These are phyloP conservation scores for Camellia lanceoleosa DNA, from an alignment of 148 eudicot species.

Conservation along the genomic window DNA sequence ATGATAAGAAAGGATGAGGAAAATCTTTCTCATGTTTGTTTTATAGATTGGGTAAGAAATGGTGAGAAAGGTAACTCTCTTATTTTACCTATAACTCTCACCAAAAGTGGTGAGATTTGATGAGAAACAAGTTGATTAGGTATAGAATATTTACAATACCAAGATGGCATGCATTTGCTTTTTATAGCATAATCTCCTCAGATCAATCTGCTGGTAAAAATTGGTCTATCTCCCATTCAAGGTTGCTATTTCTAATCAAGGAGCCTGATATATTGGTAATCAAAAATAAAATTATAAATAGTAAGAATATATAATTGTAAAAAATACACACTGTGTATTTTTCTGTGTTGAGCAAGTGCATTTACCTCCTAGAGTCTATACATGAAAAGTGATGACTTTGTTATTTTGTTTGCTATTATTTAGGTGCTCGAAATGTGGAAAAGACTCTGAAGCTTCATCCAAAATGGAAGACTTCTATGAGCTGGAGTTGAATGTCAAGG, in stretches of 20 bases:
- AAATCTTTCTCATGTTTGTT: too few relatives aligned
- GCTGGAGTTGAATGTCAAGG: conserved; percentile 86
- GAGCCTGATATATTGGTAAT: not conserved
- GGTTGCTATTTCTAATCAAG: not conserved
- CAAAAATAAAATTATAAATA: too few relatives aligned
- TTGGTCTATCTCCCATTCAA: not conserved
- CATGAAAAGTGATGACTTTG: conserved; percentile 9
- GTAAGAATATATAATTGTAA: too few relatives aligned
- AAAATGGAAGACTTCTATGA: conserved; percentile 94
- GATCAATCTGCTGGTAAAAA: not conserved
- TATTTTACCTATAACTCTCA: too few relatives aligned
- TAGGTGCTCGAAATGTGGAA: conserved; percentile 90
- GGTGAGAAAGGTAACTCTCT: too few relatives aligned
- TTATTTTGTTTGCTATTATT: conserved; percentile 19
- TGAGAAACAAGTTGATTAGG: too few relatives aligned
- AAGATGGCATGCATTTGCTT: not conserved
- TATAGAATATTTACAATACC: too few relatives aligned
- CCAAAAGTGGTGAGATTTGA: too few relatives aligned
- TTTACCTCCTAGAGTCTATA: not conserved
- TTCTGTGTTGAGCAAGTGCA: not conserved
- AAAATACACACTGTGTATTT: too few relatives aligned
- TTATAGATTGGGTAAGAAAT: too few relatives aligned
- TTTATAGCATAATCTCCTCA: not conserved
- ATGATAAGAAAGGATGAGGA: too few relatives aligned
- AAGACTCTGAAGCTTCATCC: conserved; percentile 89